Base-by-base conservation (phyloP, 768 basidiomycete species). In the Boletellus ananas region DNA sequence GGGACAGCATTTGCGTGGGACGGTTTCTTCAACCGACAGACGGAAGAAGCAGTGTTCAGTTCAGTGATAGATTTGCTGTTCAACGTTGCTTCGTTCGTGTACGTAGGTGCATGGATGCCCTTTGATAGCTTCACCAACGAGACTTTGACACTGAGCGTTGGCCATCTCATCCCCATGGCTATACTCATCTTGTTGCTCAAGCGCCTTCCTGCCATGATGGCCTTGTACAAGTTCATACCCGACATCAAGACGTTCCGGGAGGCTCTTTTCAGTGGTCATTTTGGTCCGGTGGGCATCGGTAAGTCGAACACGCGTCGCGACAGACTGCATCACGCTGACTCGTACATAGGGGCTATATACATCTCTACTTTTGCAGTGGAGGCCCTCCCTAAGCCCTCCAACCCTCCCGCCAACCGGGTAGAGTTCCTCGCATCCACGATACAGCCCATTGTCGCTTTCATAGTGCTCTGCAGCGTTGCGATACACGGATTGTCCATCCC, bases 1-100 rank as follows among this genome's bases (percentile, higher is more conserved):
- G 96, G 96, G 16, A 86, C 91, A 5, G 91, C 93, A 2, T 99
- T 97, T 65, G 95, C 93, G 0, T 96, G 93, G 93, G 94, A 95
- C 63, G 92, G 85, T 33, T 94, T 93, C 72, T 90, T 90, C 75
- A 91, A 92, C 68, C 81, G 83, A 50, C 91, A 94, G 61, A 96
- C 94, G 0, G 94, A 96, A 64, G 94, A 97, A 66, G 81, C 90
- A 25, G 85, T 93, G 54, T 99, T 99, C 75, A 90, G 86, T 57
- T 92, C 90, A 69, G 94, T 98, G 59, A 92, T 98, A 62, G 92
- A 98, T 69, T 73, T 97, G 57, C 76, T 98, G 50, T 95, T 96
- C 81, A 97, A 97, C 72, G 81, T 93, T 54, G 91, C 93, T 25
- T 89, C 90, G 4, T 97, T 98, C 73, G 84, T 97, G 44, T 97